Conservation (phyloP, 176 grass and related monocot species). For the Carex littledalei region DNA sequence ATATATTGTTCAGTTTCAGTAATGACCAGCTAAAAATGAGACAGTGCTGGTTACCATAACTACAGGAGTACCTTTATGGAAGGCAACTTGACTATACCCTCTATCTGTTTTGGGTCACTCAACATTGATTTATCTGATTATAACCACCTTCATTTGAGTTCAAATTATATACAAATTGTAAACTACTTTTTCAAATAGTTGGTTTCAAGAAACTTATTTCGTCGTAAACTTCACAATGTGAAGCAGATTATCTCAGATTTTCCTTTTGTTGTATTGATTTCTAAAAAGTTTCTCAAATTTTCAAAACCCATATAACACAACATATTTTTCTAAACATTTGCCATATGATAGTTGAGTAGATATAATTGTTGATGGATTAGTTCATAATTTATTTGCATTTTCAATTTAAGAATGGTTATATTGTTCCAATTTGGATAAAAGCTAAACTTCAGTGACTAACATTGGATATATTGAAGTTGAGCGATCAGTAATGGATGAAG, state of each 20-base stretch:
- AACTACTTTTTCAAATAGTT: neutral
- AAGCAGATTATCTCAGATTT: neutral
- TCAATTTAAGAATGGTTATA: neutral
- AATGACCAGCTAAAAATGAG: neutral
- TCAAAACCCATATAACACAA: neutral
- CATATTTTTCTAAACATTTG: neutral
- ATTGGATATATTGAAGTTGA: neutral
- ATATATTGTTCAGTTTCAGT: neutral
- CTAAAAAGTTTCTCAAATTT: neutral
- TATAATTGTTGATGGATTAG: neutral
- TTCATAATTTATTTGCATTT: neutral
- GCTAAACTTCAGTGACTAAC: neutral
- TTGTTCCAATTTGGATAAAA: neutral
- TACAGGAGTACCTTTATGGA: neutral
- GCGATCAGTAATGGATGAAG: neutral
- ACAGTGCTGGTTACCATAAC: neutral
- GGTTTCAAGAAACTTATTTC: neutral
- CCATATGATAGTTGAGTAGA: neutral
- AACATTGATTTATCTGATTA: neutral
- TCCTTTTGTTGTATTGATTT: neutral
- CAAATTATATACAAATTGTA: neutral
- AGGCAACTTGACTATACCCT: neutral
- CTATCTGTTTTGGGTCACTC: neutral
- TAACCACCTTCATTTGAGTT: neutral
- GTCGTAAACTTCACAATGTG: neutral